phyloP scores from a whole-genome alignment of 371 early-diverging fungal species.

The Circinella minor region DNA sequence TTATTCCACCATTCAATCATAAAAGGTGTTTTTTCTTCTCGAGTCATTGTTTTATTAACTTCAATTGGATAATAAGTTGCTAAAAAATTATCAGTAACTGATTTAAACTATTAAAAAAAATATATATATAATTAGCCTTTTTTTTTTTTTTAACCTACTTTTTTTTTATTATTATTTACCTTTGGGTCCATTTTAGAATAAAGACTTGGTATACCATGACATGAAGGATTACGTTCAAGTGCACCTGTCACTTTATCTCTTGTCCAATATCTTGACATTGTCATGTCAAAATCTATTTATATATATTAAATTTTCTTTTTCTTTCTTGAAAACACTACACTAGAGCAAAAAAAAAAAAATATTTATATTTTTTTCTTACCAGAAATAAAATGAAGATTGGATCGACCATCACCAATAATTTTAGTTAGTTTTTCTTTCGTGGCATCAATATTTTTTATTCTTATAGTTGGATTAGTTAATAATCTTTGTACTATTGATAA shows the following conservation, averaged over 20 bases:
- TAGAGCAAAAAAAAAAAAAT: neutral
- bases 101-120: constrained; percentile 44
- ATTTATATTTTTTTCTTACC: too few species aligned
- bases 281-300: constrained; percentile 76
- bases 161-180: constrained; percentile 23
- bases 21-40: constrained; percentile 64
- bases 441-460: constrained; percentile 34
- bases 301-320: too few species aligned
- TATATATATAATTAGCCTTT: neutral
- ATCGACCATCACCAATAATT: constrained; percentile 54
- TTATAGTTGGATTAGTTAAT: constrained; percentile 40
- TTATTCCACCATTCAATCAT: constrained; percentile 80
- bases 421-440: constrained; percentile 47
- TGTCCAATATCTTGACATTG: constrained; percentile 71
- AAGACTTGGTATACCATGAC: constrained; percentile 64
- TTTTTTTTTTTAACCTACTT: constrained; percentile 7
- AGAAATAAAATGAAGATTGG: constrained; percentile 61
- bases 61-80: constrained; percentile 79
- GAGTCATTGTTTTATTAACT: constrained; percentile 52
- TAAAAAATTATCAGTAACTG: constrained; percentile 48
- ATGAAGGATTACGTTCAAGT: constrained; percentile 56
- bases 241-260: constrained; percentile 52
- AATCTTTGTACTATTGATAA: constrained; percentile 35
- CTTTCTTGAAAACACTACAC: too few species aligned
- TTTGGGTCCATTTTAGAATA: constrained; percentile 47